Conservation (phyloP, 2,329 filamentous ascomycete genomes). For the Scedosporium minutisporum region DNA sequence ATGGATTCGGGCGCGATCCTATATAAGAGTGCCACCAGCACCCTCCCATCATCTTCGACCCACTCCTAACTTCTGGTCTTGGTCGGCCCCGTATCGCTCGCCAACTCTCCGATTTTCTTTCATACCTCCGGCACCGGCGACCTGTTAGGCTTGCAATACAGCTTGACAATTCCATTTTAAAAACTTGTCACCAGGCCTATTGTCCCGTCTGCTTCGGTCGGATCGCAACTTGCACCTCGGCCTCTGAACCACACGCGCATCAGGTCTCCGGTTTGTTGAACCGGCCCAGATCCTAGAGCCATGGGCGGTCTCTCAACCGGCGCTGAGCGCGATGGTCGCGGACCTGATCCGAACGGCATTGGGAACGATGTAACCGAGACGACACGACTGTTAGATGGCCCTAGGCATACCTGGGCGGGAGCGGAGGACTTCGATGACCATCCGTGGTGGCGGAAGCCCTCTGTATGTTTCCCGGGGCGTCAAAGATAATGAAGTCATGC, state of each 20-base stretch:
- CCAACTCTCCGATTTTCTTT: not conserved
- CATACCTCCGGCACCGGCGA: not conserved
- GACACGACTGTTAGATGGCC: conserved; percentile 26
- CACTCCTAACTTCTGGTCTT: not conserved
- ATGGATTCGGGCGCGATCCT: not conserved
- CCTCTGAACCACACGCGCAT: no score
- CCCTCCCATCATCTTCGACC: not conserved
- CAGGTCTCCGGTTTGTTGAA: no score
- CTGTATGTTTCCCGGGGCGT: conserved; percentile 27
- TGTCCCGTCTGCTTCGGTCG: no score
- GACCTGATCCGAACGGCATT: not conserved
- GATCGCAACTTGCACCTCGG: no score
- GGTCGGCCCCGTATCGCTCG: not conserved
- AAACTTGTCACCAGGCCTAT: no score
- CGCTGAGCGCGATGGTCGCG: not conserved
- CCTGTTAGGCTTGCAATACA: not conserved
- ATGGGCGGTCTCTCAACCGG: not conserved
- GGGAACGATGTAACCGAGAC: conserved; percentile 21
- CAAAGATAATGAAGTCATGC: not conserved
- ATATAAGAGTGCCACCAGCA: not conserved
- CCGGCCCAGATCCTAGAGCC: no score
- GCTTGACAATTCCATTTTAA: no score
- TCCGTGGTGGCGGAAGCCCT: conserved; percentile 54
- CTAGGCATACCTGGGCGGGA: conserved; percentile 34
- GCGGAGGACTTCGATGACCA: conserved; percentile 48